These are phyloP conservation scores for Candida pseudoglaebosa DNA, from an alignment of 805 yeast genomes.

Conservation along the genomic window DNA sequence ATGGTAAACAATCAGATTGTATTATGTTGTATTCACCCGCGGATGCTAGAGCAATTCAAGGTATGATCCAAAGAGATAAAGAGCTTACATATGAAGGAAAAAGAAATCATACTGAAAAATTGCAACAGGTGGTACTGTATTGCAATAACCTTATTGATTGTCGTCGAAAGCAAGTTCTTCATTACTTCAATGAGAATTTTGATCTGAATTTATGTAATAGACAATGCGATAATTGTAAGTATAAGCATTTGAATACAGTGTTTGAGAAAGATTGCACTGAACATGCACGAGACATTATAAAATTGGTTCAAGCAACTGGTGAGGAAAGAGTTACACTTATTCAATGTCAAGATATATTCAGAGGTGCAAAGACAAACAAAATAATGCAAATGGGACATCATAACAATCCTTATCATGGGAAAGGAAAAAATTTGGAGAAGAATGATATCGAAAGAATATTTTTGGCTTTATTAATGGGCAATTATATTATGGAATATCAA, in stretches of 20 bases:
- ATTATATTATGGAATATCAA: constrained; percentile 66
- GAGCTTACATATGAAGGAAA: constrained; percentile 60
- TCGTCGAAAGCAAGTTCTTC: constrained; percentile 81
- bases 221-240: constrained; percentile 81
- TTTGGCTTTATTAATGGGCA: constrained; percentile 67
- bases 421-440: constrained; percentile 60
- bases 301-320: constrained; percentile 55
- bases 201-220: constrained; percentile 60
- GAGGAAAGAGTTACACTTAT: constrained; percentile 64
- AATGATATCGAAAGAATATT: constrained; percentile 78
- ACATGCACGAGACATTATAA: constrained; percentile 54
- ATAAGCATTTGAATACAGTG: constrained; percentile 31
- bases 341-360: constrained; percentile 77
- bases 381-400: constrained; percentile 63
- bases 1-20: constrained; percentile 80
- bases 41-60: constrained; percentile 74
- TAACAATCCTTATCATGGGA: constrained; percentile 58
- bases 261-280: constrained; percentile 66
- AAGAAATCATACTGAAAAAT: constrained; percentile 71
- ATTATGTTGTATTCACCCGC: constrained; percentile 74
- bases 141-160: constrained; percentile 92
- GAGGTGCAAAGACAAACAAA: constrained; percentile 65
- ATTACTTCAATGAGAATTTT: constrained; percentile 84
- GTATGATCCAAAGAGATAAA: constrained; percentile 72
- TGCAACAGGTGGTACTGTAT: constrained; percentile 82